Evolutionary conservation across 108 stramenopile genomes (phyloP).

Genomic region (Cylindrotheca closterium): DNA sequence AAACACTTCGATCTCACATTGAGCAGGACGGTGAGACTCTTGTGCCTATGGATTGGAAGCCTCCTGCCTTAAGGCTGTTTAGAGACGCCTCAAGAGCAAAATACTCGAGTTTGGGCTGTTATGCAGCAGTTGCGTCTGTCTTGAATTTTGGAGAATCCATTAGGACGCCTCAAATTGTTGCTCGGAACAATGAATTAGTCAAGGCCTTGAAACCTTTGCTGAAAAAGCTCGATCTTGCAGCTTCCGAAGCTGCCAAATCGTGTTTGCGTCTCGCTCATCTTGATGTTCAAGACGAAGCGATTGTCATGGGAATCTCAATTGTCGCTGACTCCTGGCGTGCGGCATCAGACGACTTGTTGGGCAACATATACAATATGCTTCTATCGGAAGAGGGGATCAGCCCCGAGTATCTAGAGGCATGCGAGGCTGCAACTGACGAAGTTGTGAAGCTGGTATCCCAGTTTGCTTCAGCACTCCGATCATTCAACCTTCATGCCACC

Average conservation of each 20-base stretch:
- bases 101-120: constrained; percentile 67
- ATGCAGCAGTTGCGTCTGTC: constrained; percentile 69
- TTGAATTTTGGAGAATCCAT: constrained; percentile 45
- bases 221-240: constrained; percentile 35
- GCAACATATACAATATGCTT: constrained; percentile 30
- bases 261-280: constrained; percentile 45
- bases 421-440: constrained; percentile 35
- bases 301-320: constrained; percentile 32
- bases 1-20: constrained; percentile 57
- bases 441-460: constrained; percentile 33
- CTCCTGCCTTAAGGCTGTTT: constrained; percentile 67
- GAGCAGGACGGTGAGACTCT: constrained; percentile 57
- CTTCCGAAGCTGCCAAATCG: constrained; percentile 38
- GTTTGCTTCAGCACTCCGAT: constrained; percentile 38
- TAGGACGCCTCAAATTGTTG: constrained; percentile 26
- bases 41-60: constrained; percentile 74
- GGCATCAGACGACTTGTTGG: constrained; percentile 33
- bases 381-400: constrained; percentile 29
- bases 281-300: constrained; percentile 39
- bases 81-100: constrained; percentile 60
- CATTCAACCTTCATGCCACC: constrained; percentile 41
- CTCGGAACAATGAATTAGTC: constrained; percentile 11
- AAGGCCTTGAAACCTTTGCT: constrained; percentile 20
- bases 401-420: constrained; percentile 15
- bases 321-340: constrained; percentile 28